Evolutionary conservation across 108 stramenopile genomes (phyloP).

Genomic region (Halocafeteria seosinensis): DNA sequence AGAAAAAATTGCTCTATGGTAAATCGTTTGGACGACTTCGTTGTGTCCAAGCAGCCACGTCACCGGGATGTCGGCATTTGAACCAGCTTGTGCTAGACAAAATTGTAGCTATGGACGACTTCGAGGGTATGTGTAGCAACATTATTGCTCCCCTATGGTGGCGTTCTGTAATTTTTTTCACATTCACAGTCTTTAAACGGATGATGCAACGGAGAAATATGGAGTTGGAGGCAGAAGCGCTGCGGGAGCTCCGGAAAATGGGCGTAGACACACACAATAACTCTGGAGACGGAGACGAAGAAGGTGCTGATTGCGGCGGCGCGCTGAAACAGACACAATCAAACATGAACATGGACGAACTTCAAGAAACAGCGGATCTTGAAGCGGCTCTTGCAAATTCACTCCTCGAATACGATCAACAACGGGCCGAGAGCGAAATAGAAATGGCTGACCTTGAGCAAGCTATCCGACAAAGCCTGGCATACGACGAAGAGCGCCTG

Average conservation of each 20-base stretch:
- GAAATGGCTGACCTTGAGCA: slow-evolving; percentile 1
- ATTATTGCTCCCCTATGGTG: background rate
- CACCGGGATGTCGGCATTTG: slow-evolving; percentile 12
- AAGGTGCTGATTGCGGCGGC: background rate
- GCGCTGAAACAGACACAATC: background rate
- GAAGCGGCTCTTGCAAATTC: slow-evolving; percentile 6
- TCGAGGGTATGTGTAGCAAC: background rate
- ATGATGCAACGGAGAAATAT: slow-evolving; percentile 8
- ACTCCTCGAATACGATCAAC: slow-evolving; percentile 1
- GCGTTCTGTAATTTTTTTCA: background rate
- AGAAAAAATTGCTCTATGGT: no score
- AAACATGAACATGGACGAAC: background rate
- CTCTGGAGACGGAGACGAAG: background rate
- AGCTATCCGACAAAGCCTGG: slow-evolving; percentile 1
- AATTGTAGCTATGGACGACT: slow-evolving; percentile 9
- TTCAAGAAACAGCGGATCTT: slow-evolving; percentile 3
- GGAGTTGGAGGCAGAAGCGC: slow-evolving; percentile 13
- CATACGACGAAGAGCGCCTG: slow-evolving; percentile 7
- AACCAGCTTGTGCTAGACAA: slow-evolving; percentile 11
- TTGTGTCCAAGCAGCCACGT: background rate
- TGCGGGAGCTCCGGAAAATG: background rate
- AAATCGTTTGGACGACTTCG: no score
- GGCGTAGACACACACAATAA: background rate
- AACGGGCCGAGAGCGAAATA: background rate
- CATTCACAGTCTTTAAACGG: background rate